A percentile compares a stretch with the other conserved stretches of the same genome.
Evolutionary conservation across 345 rosid species (phyloP).

Genomic region (Linum tenue): DNA sequence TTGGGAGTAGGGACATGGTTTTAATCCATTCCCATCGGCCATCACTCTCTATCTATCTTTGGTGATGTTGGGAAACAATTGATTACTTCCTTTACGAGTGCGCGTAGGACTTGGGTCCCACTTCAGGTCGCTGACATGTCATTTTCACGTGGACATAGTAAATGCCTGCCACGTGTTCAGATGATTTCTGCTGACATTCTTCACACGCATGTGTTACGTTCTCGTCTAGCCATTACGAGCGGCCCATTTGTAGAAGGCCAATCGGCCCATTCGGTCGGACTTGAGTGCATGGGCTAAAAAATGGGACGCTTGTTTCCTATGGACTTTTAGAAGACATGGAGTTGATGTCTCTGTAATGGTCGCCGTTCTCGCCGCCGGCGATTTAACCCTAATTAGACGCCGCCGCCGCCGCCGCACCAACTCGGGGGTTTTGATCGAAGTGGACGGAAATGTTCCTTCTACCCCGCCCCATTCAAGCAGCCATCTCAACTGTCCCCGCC

Average conservation of each 20-base stretch:
- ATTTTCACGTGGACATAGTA: slow-evolving; percentile 9
- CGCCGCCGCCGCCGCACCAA: background rate
- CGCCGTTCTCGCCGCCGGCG: background rate
- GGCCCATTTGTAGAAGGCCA: background rate
- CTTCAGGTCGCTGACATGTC: background rate
- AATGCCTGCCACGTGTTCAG: background rate
- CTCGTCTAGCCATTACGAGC: background rate
- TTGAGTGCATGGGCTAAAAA: background rate
- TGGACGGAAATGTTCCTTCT: background rate
- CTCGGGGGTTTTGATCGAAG: background rate
- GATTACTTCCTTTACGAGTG: slow-evolving; percentile 13
- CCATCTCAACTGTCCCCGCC: background rate
- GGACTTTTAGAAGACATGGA: no score
- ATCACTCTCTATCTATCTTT: background rate
- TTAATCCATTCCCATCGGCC: background rate
- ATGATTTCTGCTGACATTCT: slow-evolving; percentile 13
- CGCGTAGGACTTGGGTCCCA: slow-evolving; percentile 8
- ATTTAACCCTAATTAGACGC: background rate
- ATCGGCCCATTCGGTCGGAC: background rate
- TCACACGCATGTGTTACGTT: slow-evolving; percentile 23
- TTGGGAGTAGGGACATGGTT: background rate
- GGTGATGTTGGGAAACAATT: slow-evolving; percentile 5
- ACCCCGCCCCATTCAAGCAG: background rate
- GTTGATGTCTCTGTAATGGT: no score
- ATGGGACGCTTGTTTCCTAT: no score